phyloP scores from a whole-genome alignment of 2,329 filamentous ascomycete genomes.

The Ophiocordyceps camponoti-saundersi region DNA sequence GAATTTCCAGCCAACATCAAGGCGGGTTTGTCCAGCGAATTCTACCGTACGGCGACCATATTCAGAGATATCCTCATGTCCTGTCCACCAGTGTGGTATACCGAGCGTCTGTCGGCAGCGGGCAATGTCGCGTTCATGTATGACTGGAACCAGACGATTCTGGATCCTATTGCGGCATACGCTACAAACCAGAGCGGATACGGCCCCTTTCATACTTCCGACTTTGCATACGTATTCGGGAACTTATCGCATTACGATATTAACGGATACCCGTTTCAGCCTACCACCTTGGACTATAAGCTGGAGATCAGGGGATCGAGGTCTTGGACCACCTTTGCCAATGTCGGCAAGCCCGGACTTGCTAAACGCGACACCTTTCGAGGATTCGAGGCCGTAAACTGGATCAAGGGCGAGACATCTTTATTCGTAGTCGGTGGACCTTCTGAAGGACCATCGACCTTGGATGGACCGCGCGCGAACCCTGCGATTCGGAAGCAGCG shows the following conservation, averaged over 20 bases:
- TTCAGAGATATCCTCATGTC: constrained; percentile 34
- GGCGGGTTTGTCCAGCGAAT: constrained; percentile 25
- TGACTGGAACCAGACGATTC: constrained; percentile 36
- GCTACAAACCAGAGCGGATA: constrained; percentile 17
- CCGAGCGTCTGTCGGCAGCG: constrained; percentile 17
- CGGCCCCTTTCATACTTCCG: constrained; percentile 32
- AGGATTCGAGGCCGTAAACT: constrained; percentile 22
- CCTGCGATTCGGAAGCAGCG: constrained; percentile 21
- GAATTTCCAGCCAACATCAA: constrained; percentile 21
- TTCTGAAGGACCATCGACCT: constrained; percentile 21
- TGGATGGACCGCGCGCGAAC: constrained; percentile 16
- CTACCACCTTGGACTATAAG: constrained; percentile 20
- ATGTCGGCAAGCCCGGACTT: constrained; percentile 16
- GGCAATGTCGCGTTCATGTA: constrained; percentile 28
- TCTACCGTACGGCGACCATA: constrained; percentile 29
- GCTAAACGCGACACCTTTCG: constrained; percentile 18
- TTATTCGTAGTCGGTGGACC: constrained; percentile 28
- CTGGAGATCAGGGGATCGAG: constrained; percentile 22
- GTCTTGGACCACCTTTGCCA: constrained; percentile 30
- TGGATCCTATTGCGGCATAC: constrained; percentile 22
- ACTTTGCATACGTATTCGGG: constrained; percentile 34
- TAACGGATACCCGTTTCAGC: constrained; percentile 16
- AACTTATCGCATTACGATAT: constrained; percentile 26
- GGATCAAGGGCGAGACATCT: constrained; percentile 7
- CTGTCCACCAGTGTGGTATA: constrained; percentile 28